Base-by-base conservation (phyloP, 1,284 basidiomycete genomes). In the Nidula niveotomentosa region DNA sequence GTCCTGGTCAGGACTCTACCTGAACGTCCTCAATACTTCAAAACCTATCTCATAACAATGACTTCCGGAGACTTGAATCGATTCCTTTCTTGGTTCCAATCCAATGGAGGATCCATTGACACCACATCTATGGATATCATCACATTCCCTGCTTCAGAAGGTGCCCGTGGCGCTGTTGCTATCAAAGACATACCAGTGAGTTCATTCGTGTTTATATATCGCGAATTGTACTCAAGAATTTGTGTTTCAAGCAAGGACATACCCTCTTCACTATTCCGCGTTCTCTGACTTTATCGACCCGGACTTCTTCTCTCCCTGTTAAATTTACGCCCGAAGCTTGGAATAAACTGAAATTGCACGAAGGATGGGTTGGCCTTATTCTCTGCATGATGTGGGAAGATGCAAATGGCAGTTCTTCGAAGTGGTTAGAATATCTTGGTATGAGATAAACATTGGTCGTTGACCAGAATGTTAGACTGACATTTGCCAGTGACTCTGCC, bases 361-460 rank as follows among this genome's bases (percentile, higher is more conserved):
- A 80, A 52, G 92, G 94, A 1, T 98, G 96, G 96, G 76, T 83
- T 1, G 90, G 91, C 1, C 76, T 98, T 43, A 98, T 98, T 56
- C 76, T 98, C 18, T 92, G 89, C 60, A 91, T 98, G 88, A 94
- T 98, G 91, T 98, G 91, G 89, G 96, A 98, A 70, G 83, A 84
- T 51, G 79, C 85, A 2, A 75, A 73, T 55, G 84, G 83, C 0
- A 44, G 67, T 6, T 64, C 75, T 18, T 92, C 87, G 45, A 81
- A 72, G 56, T 94, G 92, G 92, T 67, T 68, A 8, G 77, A 74
- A 5, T 94, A 93, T 71, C 72, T 93, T 13, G 73, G 91, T 91
- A 57, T 52, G 82, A 72, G 52, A 8, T 36, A 37, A n/a, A 23
- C 10, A 17, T 2, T 12, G 33, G 5, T 33, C 13, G 23, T 36